Percentiles rank a stretch among this genome's conserved stretches.
Conservation (phyloP, 352 stramenopile genomes). For the Phytophthora nicotianae region DNA sequence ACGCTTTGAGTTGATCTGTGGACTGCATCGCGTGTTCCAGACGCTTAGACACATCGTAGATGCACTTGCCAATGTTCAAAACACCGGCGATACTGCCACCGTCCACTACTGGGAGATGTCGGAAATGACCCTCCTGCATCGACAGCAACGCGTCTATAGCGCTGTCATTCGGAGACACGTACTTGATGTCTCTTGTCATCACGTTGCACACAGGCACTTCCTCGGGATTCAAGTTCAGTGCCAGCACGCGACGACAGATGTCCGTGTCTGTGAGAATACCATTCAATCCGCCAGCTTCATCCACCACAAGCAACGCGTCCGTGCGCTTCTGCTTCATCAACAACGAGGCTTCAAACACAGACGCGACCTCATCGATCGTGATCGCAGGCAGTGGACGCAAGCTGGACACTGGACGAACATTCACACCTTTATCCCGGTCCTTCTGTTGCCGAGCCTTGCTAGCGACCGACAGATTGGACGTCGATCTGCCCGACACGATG, state of each 20-base stretch:
- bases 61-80: slow-evolving; percentile 98
- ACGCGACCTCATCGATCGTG: slow-evolving; percentile 76
- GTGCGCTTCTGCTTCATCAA: slow-evolving; percentile 93
- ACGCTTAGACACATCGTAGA: slow-evolving; percentile 98
- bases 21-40: slow-evolving; percentile 92
- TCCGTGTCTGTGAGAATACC: slow-evolving; percentile 98
- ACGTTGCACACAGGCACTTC: slow-evolving; percentile 81
- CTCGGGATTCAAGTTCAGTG: slow-evolving; percentile 78
- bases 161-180: slow-evolving; percentile 92
- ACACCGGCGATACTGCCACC: slow-evolving; percentile 91
- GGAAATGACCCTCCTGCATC: slow-evolving; percentile 98
- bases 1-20: slow-evolving; percentile 85
- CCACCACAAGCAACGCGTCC: slow-evolving; percentile 93
- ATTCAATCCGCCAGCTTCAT: slow-evolving; percentile 80
- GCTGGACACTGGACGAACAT: slow-evolving; percentile 83
- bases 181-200: slow-evolving; percentile 97
- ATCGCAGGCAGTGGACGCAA: slow-evolving; percentile 76
- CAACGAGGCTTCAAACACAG: slow-evolving; percentile 87
- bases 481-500: slow-evolving; percentile 62
- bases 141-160: slow-evolving; percentile 96
- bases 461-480: slow-evolving; percentile 58
- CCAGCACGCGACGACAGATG: slow-evolving; percentile 93
- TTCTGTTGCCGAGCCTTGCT: slow-evolving; percentile 79
- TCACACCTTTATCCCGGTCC: slow-evolving; percentile 76
- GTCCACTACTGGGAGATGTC: slow-evolving; percentile 95